Percentiles rank a stretch among this genome's conserved stretches.
Conservation (phyloP, 495 filamentous ascomycete species). For the Jackrogersella multiformis region DNA sequence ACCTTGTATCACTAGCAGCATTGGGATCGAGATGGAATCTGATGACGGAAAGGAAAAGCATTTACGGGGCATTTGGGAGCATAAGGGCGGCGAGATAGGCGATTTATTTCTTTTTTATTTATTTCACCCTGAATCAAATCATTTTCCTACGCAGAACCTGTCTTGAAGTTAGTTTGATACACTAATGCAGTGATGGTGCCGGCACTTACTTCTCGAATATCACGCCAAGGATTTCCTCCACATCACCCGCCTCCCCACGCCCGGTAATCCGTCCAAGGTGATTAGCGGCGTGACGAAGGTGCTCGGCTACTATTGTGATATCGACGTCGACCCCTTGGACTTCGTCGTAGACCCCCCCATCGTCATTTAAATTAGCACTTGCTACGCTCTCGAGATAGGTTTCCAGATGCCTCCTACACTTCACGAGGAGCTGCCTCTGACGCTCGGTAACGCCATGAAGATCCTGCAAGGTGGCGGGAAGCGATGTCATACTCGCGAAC, state of each 20-base stretch:
- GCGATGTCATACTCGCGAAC: conserved; percentile 78
- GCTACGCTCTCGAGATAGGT: conserved; percentile 68
- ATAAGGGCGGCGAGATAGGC: conserved; percentile 23
- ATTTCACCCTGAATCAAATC: conserved; percentile 32
- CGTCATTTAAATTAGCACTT: conserved; percentile 34
- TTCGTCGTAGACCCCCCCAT: conserved; percentile 49
- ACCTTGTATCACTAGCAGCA: conserved; percentile 31
- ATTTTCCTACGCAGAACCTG: conserved; percentile 56
- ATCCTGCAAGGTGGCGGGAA: conserved; percentile 70
- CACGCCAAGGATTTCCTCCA: conserved; percentile 95
- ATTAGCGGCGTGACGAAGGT: conserved; percentile 82
- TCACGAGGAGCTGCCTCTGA: conserved; percentile 80
- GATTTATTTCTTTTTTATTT: conserved; percentile 9
- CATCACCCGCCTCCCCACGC: conserved; percentile 84
- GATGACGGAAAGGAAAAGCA: conserved; percentile 13
- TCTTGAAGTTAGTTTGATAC: conserved; percentile 24
- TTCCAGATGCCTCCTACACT: conserved; percentile 73
- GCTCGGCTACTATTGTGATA: conserved; percentile 94
- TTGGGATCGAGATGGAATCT: conserved; percentile 20
- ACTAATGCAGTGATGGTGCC: not conserved
- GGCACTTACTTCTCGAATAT: conserved; percentile 89
- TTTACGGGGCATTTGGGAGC: conserved; percentile 9
- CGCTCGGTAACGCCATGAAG: conserved; percentile 90
- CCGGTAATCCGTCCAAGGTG: conserved; percentile 87
- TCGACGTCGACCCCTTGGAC: conserved; percentile 58